A percentile compares a stretch with the other conserved stretches of the same genome.
Conservation (phyloP, 2,329 filamentous ascomycete genomes). For the Fusarium falciforme region DNA sequence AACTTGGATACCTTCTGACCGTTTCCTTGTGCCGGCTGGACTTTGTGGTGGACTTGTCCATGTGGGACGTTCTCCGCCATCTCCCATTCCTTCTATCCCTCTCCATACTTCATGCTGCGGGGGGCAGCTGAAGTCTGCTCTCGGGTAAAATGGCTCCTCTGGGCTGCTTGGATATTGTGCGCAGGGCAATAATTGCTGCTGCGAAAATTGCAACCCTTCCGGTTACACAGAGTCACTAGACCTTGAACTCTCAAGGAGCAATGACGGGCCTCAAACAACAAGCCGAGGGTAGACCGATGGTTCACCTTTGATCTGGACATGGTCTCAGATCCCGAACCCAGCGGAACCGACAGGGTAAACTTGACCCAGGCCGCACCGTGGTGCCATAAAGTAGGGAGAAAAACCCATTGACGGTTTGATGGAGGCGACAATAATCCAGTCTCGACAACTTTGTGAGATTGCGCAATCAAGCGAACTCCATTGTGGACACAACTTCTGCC, state of each 20-base stretch:
- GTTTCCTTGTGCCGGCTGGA: not conserved
- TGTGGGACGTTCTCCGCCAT: not conserved
- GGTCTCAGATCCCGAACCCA: not conserved
- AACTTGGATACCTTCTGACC: not conserved
- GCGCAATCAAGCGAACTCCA: not conserved
- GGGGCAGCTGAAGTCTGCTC: not conserved
- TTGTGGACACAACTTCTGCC: not conserved
- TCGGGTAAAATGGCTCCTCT: not conserved
- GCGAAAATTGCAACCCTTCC: not conserved
- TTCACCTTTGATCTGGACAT: slow-evolving; percentile 1
- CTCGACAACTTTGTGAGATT: not conserved
- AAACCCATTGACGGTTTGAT: not conserved
- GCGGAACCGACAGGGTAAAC: not conserved
- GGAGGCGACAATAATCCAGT: not conserved
- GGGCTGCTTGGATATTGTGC: not conserved
- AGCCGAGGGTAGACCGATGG: not conserved
- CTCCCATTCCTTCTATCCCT: not conserved
- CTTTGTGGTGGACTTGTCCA: not conserved
- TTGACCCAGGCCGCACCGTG: not conserved
- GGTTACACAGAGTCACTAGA: not conserved
- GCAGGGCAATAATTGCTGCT: not conserved
- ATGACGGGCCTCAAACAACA: not conserved
- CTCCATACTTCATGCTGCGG: not conserved
- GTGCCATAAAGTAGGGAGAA: not conserved
- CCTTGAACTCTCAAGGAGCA: slow-evolving; percentile 1